Evolutionary conservation across 805 yeast species (phyloP).

Genomic region (Starmerella khaoyaiensis): DNA sequence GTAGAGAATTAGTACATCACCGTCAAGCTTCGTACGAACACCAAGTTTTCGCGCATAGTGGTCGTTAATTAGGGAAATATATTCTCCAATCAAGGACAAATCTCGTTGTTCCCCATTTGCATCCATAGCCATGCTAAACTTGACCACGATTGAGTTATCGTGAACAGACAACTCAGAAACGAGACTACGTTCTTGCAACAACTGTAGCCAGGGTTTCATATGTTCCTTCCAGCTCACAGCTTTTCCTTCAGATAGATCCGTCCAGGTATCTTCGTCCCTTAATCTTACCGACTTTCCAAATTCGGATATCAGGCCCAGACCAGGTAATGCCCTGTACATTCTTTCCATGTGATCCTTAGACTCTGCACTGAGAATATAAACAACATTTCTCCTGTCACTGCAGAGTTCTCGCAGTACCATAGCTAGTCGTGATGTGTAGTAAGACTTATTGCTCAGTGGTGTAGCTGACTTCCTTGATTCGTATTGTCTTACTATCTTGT

Average conservation of each 20-base stretch:
- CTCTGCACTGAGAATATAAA: constrained; percentile 58
- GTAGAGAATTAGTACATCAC: constrained; percentile 59
- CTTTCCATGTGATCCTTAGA: constrained; percentile 54
- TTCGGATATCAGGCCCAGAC: constrained; percentile 77
- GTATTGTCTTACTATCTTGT: not conserved
- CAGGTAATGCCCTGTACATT: constrained; percentile 51
- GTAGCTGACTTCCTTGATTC: not conserved
- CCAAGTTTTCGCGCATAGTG: constrained; percentile 39
- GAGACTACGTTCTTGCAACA: constrained; percentile 65
- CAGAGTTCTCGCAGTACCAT: constrained; percentile 47
- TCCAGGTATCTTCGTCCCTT: constrained; percentile 35
- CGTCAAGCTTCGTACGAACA: constrained; percentile 66
- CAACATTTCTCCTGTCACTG: constrained; percentile 45
- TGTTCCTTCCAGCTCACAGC: constrained; percentile 44
- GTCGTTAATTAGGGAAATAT: constrained; percentile 73
- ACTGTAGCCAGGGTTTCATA: constrained; percentile 40
- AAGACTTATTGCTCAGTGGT: constrained; percentile 4
- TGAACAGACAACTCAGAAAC: constrained; percentile 60
- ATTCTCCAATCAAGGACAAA: constrained; percentile 62
- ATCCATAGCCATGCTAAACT: constrained; percentile 38
- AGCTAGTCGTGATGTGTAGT: constrained; percentile 25
- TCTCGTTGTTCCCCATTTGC: constrained; percentile 44
- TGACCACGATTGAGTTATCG: constrained; percentile 64
- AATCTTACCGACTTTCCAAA: constrained; percentile 64
- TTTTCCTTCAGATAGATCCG: constrained; percentile 18